These are phyloP conservation scores for Nasturtium officinale DNA, from an alignment of 345 rosid species.

Conservation along the genomic window DNA sequence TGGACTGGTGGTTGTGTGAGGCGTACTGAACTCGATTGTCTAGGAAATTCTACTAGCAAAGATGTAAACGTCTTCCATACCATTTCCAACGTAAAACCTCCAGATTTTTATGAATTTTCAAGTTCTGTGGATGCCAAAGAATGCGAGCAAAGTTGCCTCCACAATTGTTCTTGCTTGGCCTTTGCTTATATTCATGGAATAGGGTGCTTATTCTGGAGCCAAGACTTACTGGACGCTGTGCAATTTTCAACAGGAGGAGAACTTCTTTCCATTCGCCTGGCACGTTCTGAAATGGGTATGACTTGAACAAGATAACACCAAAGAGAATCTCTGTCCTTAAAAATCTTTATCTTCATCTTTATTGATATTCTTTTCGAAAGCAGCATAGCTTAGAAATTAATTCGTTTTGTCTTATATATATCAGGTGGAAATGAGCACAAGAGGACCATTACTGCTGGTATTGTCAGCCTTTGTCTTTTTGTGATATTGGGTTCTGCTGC, in stretches of 20 bases:
- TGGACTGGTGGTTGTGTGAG: conserved; percentile 39
- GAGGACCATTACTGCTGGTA: neutral
- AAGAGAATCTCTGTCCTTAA: neutral
- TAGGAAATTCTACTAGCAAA: conserved; percentile 13
- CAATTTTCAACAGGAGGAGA: conserved; percentile 5
- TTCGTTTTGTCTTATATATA: neutral
- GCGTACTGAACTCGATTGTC: conserved; percentile 18
- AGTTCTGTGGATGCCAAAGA: neutral
- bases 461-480: conserved; percentile 17
- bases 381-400: neutral
- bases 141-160: conserved; percentile 13
- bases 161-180: conserved; percentile 41
- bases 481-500: conserved; percentile 2
- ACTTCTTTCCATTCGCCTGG: conserved; percentile 26
- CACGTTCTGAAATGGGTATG: conserved; percentile 29
- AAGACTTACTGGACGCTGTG: conserved; percentile 7
- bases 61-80: conserved; percentile 9
- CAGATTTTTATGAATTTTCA: conserved; percentile 11
- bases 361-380: neutral
- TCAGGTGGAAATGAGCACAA: conserved; percentile 11
- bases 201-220: conserved; percentile 32
- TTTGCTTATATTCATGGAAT: conserved; percentile 18
- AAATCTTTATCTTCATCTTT: neutral
- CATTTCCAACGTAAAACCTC: conserved; percentile 20
- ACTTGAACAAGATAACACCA: neutral